phyloP scores from a whole-genome alignment of 2,329 filamentous ascomycete species.

The Fusarium cyanostomum region DNA sequence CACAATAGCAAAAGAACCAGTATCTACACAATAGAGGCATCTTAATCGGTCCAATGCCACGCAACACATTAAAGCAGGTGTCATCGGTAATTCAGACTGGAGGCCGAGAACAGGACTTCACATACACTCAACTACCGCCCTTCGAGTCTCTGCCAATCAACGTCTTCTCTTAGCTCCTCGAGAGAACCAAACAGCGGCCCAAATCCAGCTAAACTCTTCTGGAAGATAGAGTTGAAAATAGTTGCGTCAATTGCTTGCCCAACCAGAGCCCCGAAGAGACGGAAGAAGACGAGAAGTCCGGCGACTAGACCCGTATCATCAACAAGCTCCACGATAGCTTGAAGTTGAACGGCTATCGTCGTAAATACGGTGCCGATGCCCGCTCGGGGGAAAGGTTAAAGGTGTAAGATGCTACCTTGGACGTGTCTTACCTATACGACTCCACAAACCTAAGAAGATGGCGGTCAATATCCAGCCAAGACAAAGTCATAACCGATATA shows the following conservation, averaged over 20 bases:
- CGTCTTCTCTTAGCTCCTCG: no score
- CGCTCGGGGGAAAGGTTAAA: constrained; percentile 37
- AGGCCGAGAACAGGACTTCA: no score
- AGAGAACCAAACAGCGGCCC: no score
- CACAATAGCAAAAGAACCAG: no score
- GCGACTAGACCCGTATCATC: constrained; percentile 49
- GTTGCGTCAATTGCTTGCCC: constrained; percentile 49
- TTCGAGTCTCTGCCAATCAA: no score
- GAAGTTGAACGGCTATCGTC: constrained; percentile 43
- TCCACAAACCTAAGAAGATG: constrained; percentile 1
- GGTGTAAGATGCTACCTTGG: constrained; percentile 21
- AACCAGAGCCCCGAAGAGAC: constrained; percentile 50
- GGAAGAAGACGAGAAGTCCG: constrained; percentile 47
- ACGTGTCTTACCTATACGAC: not conserved
- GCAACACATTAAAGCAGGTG: no score
- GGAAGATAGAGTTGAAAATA: constrained; percentile 44
- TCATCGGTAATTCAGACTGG: no score
- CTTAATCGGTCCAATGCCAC: no score
- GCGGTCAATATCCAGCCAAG: constrained; percentile 2
- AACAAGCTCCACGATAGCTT: constrained; percentile 46
- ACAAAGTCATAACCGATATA: not conserved
- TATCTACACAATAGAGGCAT: no score
- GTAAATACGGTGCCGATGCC: constrained; percentile 40
- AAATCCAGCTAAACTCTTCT: not conserved
- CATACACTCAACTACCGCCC: no score